Percentiles rank a stretch among this genome's conserved stretches.
These are phyloP conservation scores for Scytalidium lignicola DNA, from an alignment of 2,329 filamentous ascomycete genomes.

Conservation along the genomic window DNA sequence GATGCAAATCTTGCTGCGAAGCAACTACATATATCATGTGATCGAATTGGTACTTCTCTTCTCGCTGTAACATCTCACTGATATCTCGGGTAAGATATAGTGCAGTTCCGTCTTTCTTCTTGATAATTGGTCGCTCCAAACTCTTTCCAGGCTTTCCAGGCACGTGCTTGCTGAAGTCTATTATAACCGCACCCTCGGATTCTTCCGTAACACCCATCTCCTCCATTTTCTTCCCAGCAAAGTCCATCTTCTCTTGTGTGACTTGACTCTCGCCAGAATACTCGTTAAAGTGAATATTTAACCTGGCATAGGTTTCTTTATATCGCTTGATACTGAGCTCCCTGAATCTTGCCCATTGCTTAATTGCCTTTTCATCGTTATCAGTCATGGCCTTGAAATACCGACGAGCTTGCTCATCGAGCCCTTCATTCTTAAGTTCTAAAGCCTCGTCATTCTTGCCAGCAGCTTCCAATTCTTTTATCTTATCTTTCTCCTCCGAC, in stretches of 20 bases:
- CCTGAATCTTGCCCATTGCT: conserved; percentile 61
- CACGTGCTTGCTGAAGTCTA: conserved; percentile 67
- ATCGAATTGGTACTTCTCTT: conserved; percentile 62
- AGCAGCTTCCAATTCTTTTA: conserved; percentile 39
- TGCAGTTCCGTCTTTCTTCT: conserved; percentile 69
- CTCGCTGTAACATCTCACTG: conserved; percentile 64
- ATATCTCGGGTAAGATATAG: conserved; percentile 77
- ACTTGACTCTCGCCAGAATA: conserved; percentile 73
- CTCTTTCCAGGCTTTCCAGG: conserved; percentile 63
- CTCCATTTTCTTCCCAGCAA: conserved; percentile 55
- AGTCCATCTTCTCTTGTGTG: conserved; percentile 59
- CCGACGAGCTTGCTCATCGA: conserved; percentile 69
- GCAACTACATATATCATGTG: conserved; percentile 79
- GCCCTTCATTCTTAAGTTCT: conserved; percentile 46
- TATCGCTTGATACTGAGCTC: conserved; percentile 64
- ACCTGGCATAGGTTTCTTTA: conserved; percentile 60
- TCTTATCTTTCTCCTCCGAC: conserved; percentile 58
- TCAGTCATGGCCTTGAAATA: conserved; percentile 71
- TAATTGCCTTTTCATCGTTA: conserved; percentile 54
- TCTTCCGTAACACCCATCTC: conserved; percentile 63
- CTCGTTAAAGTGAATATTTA: conserved; percentile 68
- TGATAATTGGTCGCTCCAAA: conserved; percentile 65
- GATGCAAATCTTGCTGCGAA: conserved; percentile 65
- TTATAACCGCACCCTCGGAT: conserved; percentile 65
- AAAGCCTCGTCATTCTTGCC: conserved; percentile 41